Conservation (phyloP, 352 stramenopile genomes). For the Phytophthora agathidicida region DNA sequence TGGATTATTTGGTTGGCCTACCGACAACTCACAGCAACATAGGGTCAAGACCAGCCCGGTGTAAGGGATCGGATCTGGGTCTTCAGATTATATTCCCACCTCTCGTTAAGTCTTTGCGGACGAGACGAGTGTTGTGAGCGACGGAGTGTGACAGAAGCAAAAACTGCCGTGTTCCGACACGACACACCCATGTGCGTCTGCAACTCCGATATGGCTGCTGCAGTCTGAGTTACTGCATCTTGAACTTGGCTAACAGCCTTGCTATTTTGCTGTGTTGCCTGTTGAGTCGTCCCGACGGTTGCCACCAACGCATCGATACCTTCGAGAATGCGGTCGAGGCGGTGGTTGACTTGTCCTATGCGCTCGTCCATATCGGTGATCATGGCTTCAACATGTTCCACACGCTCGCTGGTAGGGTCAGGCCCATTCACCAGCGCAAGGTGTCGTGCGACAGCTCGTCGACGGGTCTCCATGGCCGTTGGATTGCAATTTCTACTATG, state of each 20-base stretch:
- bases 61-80: no score
- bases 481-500: slow-evolving; percentile 19
- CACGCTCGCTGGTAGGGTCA: background rate
- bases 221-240: slow-evolving; percentile 1
- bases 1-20: no score
- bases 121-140: no score
- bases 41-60: no score
- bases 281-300: background rate
- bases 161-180: no score
- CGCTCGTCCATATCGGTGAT: slow-evolving; percentile 3
- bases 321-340: slow-evolving; percentile 7
- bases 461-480: slow-evolving; percentile 11
- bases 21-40: no score
- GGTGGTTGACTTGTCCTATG: slow-evolving; percentile 7
- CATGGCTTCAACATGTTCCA: background rate
- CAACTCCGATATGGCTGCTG: background rate
- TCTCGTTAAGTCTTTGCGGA: no score
- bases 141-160: no score
- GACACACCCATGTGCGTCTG: background rate
- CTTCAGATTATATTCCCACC: no score
- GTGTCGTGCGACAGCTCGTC: background rate
- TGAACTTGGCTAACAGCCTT: background rate
- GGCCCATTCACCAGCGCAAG: background rate
- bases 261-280: background rate
- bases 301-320: slow-evolving; percentile 2